Base-by-base conservation (phyloP, 2,329 filamentous ascomycete species). In the Ophiostoma angusticollis region DNA sequence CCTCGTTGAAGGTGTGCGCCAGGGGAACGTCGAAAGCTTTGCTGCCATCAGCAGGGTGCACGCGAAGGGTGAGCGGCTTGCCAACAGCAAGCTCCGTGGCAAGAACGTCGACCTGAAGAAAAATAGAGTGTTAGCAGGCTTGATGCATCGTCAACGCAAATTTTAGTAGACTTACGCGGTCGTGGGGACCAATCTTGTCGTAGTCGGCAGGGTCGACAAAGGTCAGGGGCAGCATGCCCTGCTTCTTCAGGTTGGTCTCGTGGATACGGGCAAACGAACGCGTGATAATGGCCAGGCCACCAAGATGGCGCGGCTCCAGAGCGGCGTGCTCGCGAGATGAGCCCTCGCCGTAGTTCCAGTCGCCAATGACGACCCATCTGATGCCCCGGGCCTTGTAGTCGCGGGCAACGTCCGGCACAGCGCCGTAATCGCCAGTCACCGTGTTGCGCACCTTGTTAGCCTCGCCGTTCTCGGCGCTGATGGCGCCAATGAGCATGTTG, bases 221-320 rank as follows among this genome's bases (percentile, higher is more conserved):
- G 54, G 87, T 96, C 50, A 98, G 75, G 56, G 91, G 91, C 68
- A 98, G 83, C 89, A 98, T 95, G 67, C 91, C 91, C 78, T 98
- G 91, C 81, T 98, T 98, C 84, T 98, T 98, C 71, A 98, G 68
- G 78, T 98, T 98, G 72, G 91, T 98, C 75, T 98, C 91, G 75
- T 98, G 91, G 59, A 98, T 98, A 82, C 91, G 91, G 57, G 91
- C 91, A 60, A 98, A 98, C 49, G 77, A 84, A 59, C 85, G 81
- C 58, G 82, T 87, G 61, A 98, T 93, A 70, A 98, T 94, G 57
- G 89, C 91, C 56, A 95, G 76, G 63, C 89, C 91, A 58, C 91
- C 91, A 49, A 98, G 80, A 70, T 96, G 89, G 61, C 91, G 80
- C 59, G 91, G 91, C 73, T 98, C 89, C 46, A 98, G 78, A 63